Conservation (phyloP, 768 basidiomycete species). For the Calocera cornea region DNA sequence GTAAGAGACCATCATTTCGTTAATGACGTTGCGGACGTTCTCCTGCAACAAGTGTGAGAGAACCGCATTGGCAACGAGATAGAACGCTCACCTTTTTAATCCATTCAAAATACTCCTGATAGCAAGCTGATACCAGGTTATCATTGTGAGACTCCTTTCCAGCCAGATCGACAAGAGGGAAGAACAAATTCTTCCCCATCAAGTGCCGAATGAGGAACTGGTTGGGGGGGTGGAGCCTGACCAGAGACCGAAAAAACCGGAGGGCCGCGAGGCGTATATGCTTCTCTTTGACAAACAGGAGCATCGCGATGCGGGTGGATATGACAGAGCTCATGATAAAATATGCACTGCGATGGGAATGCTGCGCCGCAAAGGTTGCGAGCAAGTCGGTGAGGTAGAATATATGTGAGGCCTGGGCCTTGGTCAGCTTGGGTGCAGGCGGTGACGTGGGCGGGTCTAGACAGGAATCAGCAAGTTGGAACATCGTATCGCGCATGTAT, state of each 20-base stretch:
- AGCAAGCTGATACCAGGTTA: slow-evolving; percentile 86
- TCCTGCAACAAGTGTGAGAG: slow-evolving; percentile 36
- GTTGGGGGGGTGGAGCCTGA: slow-evolving; percentile 75
- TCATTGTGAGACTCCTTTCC: slow-evolving; percentile 70
- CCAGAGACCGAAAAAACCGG: slow-evolving; percentile 76
- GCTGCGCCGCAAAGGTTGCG: slow-evolving; percentile 76
- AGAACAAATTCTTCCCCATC: slow-evolving; percentile 71
- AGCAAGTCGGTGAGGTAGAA: slow-evolving; percentile 85
- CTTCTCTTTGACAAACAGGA: slow-evolving; percentile 76
- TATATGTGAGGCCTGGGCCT: slow-evolving; percentile 70
- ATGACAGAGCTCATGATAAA: slow-evolving; percentile 74
- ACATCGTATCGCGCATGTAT: slow-evolving; percentile 9
- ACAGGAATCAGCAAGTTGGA: slow-evolving; percentile 26
- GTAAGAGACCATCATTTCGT: slow-evolving; percentile 68
- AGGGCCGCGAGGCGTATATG: slow-evolving; percentile 86
- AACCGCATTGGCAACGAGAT: not conserved
- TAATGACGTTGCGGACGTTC: slow-evolving; percentile 75
- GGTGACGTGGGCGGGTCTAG: slow-evolving; percentile 30
- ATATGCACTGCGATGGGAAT: slow-evolving; percentile 84
- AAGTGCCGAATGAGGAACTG: slow-evolving; percentile 57
- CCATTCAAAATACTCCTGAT: slow-evolving; percentile 88
- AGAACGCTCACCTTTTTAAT: slow-evolving; percentile 59
- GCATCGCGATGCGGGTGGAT: slow-evolving; percentile 53
- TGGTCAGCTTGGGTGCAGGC: slow-evolving; percentile 37
- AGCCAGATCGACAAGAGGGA: slow-evolving; percentile 74